A percentile compares a stretch with the other conserved stretches of the same genome.
These are phyloP conservation scores for Blumeriella jaapii DNA, from an alignment of 2,329 filamentous ascomycete genomes.

Conservation along the genomic window DNA sequence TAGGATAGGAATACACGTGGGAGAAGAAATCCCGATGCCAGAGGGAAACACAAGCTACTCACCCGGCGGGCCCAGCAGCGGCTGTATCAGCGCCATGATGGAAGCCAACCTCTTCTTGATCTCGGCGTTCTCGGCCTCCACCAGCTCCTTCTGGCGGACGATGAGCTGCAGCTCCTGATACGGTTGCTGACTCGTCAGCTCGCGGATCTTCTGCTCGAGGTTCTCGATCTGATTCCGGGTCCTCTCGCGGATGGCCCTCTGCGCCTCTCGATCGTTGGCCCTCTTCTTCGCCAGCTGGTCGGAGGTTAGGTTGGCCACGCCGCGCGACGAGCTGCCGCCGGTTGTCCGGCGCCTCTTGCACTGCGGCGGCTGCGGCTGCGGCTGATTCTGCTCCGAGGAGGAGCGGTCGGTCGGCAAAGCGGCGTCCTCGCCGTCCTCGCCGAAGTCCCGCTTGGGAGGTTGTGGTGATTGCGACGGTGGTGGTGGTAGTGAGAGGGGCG, in stretches of 20 bases:
- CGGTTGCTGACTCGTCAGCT: constrained; percentile 65
- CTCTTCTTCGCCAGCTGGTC: constrained; percentile 84
- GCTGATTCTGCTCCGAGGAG: constrained; percentile 25
- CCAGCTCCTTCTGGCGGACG: constrained; percentile 62
- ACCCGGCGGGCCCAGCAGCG: constrained; percentile 34
- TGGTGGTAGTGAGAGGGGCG: too few species aligned
- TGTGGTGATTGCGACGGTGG: constrained; percentile 2
- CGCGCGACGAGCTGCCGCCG: constrained; percentile 51
- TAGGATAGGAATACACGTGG: too few species aligned
- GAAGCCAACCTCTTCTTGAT: constrained; percentile 57
- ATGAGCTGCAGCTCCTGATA: constrained; percentile 74
- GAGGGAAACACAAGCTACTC: constrained; percentile 11
- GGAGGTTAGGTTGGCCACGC: constrained; percentile 76
- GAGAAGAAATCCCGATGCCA: too few species aligned
- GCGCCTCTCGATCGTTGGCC: constrained; percentile 83
- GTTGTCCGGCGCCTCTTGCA: too few species aligned
- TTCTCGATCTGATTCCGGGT: constrained; percentile 80
- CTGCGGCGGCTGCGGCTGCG: too few species aligned
- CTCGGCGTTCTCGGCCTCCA: constrained; percentile 70
- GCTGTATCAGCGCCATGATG: constrained; percentile 52
- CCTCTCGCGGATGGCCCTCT: constrained; percentile 75
- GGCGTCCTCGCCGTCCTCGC: constrained; percentile 13
- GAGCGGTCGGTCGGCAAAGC: constrained; percentile 7
- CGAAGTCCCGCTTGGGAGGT: constrained; percentile 16
- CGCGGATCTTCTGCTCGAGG: constrained; percentile 63